These are phyloP conservation scores for Fusarium buxicola DNA, from an alignment of 2,329 filamentous ascomycete genomes.

Conservation along the genomic window DNA sequence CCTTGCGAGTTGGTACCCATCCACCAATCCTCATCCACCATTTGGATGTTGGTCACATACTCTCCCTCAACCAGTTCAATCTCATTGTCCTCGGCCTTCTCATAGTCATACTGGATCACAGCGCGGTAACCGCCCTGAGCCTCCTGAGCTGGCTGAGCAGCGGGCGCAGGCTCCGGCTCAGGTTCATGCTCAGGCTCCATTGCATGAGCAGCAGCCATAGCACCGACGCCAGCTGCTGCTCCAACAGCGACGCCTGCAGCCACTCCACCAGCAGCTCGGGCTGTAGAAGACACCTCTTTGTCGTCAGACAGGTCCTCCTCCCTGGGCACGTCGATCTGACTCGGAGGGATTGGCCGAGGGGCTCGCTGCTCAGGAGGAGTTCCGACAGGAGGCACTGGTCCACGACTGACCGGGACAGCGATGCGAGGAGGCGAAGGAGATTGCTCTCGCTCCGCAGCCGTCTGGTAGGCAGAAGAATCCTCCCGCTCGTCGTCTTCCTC, in stretches of 20 bases:
- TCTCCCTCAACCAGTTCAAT: conserved; percentile 91
- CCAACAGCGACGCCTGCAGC: conserved; percentile 55
- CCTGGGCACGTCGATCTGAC: conserved; percentile 71
- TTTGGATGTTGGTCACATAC: conserved; percentile 89
- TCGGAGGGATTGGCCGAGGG: conserved; percentile 71
- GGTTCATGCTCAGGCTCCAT: conserved; percentile 43
- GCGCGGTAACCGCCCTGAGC: conserved; percentile 75
- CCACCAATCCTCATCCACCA: conserved; percentile 99
- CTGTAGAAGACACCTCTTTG: conserved; percentile 67
- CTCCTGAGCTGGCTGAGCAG: conserved; percentile 33
- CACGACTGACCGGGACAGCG: conserved; percentile 84
- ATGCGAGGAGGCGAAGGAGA: conserved; percentile 81
- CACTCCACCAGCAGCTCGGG: conserved; percentile 69
- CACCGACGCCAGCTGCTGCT: conserved; percentile 36
- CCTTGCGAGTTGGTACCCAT: conserved; percentile 89
- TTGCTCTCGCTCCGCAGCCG: conserved; percentile 59
- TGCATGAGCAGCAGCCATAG: conserved; percentile 36
- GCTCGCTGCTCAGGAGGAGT: conserved; percentile 62
- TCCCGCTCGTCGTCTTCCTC: conserved; percentile 63
- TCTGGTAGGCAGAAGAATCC: conserved; percentile 57
- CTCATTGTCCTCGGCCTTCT: conserved; percentile 97
- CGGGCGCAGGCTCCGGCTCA: conserved; percentile 24
- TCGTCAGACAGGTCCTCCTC: conserved; percentile 75
- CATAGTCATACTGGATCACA: conserved; percentile 92
- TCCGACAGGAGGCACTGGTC: conserved; percentile 64